Conservation (phyloP, 2,329 filamentous ascomycete genomes). For the Penicillium janthinellum region DNA sequence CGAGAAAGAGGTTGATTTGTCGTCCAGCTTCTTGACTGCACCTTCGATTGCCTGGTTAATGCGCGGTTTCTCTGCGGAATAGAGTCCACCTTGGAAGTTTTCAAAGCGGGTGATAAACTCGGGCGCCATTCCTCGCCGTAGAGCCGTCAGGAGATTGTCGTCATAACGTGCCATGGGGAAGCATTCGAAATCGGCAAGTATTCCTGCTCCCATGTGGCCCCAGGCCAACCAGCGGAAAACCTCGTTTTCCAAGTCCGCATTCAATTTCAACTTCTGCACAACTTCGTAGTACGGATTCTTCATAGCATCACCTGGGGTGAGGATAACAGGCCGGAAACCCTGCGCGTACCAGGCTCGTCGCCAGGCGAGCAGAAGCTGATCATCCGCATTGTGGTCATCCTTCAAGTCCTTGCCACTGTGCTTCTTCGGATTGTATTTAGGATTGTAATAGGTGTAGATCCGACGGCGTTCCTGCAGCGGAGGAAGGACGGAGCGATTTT, state of each 20-base stretch:
- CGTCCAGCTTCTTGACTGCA: constrained; percentile 59
- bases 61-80: constrained; percentile 67
- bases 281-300: constrained; percentile 77
- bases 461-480: constrained; percentile 69
- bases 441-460: constrained; percentile 91
- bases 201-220: constrained; percentile 83
- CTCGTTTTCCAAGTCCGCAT: constrained; percentile 66
- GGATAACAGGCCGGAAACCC: constrained; percentile 81
- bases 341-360: constrained; percentile 93
- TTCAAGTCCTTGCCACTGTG: constrained; percentile 58
- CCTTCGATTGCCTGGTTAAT: constrained; percentile 65
- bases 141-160: constrained; percentile 69
- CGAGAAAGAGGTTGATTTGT: constrained; percentile 63
- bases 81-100: constrained; percentile 69
- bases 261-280: constrained; percentile 62
- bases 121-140: constrained; percentile 76
- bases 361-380: constrained; percentile 81
- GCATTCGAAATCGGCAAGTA: constrained; percentile 76
- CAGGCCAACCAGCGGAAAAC: constrained; percentile 88
- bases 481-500: constrained; percentile 80
- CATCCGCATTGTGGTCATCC: constrained; percentile 70
- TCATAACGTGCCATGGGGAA: constrained; percentile 80
- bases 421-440: constrained; percentile 46
- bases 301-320: constrained; percentile 78
- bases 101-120: constrained; percentile 71